Conservation (phyloP, 768 basidiomycete species). For the Mycena galericulata region DNA sequence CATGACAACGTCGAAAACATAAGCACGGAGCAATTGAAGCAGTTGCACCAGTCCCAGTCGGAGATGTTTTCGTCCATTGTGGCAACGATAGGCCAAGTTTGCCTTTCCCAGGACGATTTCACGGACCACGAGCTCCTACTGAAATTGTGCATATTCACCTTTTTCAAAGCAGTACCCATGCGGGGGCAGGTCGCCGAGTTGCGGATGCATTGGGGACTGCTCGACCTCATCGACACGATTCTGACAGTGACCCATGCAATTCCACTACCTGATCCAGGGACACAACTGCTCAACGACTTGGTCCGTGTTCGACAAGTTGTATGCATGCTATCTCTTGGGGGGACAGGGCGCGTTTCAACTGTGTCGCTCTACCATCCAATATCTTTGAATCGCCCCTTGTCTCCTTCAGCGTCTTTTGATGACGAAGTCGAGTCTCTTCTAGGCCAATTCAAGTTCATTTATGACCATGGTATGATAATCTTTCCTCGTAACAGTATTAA, state of each 20-base stretch:
- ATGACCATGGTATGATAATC: not conserved
- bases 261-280: not conserved
- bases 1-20: not conserved
- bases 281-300: not conserved
- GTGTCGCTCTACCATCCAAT: not conserved
- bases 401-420: not conserved
- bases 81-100: constrained; percentile 1
- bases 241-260: not conserved
- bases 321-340: not conserved
- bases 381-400: not conserved
- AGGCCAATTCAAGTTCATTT: constrained; percentile 5
- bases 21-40: not conserved
- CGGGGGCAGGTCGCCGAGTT: not conserved
- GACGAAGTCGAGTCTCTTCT: not conserved
- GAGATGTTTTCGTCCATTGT: not conserved
- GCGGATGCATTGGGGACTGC: not conserved
- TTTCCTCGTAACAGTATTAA: not conserved
- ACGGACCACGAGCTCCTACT: not conserved
- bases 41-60: not conserved
- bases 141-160: not conserved
- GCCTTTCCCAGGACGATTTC: not conserved
- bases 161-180: not conserved
- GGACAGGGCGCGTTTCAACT: not conserved
- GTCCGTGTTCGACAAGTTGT: not conserved
- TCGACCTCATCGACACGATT: constrained; percentile 5